Evolutionary conservation across 345 rosid species (phyloP).

Genomic region (Salix exigua): DNA sequence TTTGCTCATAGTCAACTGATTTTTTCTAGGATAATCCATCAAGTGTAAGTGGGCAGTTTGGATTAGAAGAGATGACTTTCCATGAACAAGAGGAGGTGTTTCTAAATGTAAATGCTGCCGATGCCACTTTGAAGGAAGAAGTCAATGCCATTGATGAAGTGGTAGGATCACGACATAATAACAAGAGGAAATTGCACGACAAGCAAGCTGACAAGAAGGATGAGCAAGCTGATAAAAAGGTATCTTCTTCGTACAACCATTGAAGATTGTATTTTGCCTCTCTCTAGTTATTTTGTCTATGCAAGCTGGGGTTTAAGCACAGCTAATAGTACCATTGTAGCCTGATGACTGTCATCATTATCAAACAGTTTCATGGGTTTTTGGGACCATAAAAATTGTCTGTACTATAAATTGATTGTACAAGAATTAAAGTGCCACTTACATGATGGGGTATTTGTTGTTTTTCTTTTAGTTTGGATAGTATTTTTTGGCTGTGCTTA

Average conservation of each 20-base stretch:
- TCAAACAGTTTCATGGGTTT: not conserved
- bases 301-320: not conserved
- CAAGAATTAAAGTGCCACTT: not conserved
- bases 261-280: not conserved
- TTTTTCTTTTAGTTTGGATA: not conserved
- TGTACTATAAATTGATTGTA: not conserved
- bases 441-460: not conserved
- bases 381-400: not conserved
- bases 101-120: conserved; percentile 33
- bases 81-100: conserved; percentile 73
- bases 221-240: conserved; percentile 62
- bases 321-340: not conserved
- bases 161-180: conserved; percentile 37
- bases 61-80: conserved; percentile 82
- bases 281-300: conserved; percentile 11
- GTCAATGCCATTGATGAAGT: conserved; percentile 36
- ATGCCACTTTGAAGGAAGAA: conserved; percentile 39
- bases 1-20: not conserved
- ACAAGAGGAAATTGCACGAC: conserved; percentile 57
- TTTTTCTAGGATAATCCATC: conserved; percentile 38
- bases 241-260: conserved; percentile 10
- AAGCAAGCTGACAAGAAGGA: conserved; percentile 5
- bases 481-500: not conserved
- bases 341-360: not conserved
- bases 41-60: conserved; percentile 42